These are phyloP conservation scores for Akebia trifoliata DNA, from an alignment of 164 flowering plant species.

Conservation along the genomic window DNA sequence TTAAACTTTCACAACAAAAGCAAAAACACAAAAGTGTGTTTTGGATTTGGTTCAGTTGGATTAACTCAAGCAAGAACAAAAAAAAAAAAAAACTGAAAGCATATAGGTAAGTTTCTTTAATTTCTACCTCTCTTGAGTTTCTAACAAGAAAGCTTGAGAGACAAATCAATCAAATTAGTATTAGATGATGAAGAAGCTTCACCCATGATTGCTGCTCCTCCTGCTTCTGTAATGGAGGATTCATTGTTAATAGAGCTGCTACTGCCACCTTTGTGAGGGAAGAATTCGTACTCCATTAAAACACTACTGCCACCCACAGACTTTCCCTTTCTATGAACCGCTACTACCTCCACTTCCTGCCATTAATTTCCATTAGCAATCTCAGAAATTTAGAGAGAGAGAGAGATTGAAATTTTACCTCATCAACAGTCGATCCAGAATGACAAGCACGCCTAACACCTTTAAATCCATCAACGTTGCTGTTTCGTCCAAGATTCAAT, in stretches of 20 bases:
- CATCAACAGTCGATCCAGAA: conserved; percentile 5
- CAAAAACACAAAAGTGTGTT: not conserved
- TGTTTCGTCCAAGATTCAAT: conserved; percentile 11
- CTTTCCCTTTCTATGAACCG: conserved; percentile 18
- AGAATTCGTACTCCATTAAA: conserved; percentile 24
- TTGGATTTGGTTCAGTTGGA: conserved; percentile 5
- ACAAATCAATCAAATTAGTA: conserved; percentile 19
- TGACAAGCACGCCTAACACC: conserved; percentile 7
- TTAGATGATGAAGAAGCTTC: conserved; percentile 18
- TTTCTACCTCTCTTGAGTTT: no score
- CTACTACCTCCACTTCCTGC: conserved; percentile 18
- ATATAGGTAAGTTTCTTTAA: not conserved
- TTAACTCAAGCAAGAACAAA: not conserved
- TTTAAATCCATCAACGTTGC: conserved; percentile 11
- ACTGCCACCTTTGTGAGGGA: conserved; percentile 12
- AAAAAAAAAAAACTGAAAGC: not conserved
- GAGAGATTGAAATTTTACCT: not conserved
- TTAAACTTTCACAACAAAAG: conserved; percentile 5
- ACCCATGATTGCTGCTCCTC: not conserved
- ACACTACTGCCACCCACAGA: not conserved
- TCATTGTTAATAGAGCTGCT: not conserved
- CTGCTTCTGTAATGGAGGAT: conserved; percentile 4
- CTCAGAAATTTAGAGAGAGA: not conserved
- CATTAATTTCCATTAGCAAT: not conserved
- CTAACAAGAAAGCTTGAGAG: conserved; percentile 29